Base-by-base conservation (phyloP, 2,329 filamentous ascomycete species). In the Aspergillus sp. region DNA sequence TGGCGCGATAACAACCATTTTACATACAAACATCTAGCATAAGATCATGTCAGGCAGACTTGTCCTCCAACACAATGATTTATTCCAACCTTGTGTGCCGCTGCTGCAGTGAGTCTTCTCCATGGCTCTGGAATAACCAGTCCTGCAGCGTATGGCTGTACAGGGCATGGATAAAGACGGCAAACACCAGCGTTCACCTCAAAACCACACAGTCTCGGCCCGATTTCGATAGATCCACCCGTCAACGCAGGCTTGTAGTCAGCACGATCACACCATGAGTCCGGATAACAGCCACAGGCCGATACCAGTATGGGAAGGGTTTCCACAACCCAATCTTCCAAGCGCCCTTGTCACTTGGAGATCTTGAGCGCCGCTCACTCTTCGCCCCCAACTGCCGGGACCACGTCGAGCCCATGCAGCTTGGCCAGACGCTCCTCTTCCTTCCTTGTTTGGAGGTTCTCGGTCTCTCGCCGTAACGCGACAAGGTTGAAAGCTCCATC, bases 391-490 rank as follows among this genome's bases (percentile, higher is more conserved):
- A 67, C 65, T 25, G 63, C 62, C 31, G 68, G 55, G 19, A 70
- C 27, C 15, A 60, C 53, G 17, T 55, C 58, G 27, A 31, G 27
- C 11, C 76, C 75, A 27, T 70, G 57, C 19, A 76, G 58, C 59
- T 69, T 73, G 39, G 72, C 74, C 56, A 87, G 66, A 27, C 85
- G 73, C 66, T 96, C 91, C 65, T 91, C 88, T 75, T 97, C 93
- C 74, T 89, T 93, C 79, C 82, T 82, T 62, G 86, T 82, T 50
- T 87, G 82, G 31, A 93, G 71, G 3, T 84, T 85, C 72, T 96
- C 91, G 0, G 95, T 99, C 81, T 98, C 93, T 68, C 82, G 81
- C 59, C 95, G 85, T 72, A 98, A 77, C 60, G 88, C 91, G 67
- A 91, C 88, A 67, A 97, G 76, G 70, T 96, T 96, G 87, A 88